Base-by-base conservation (phyloP, 1,139 yeast genomes). In the Geotrichum cucujoidarum region DNA sequence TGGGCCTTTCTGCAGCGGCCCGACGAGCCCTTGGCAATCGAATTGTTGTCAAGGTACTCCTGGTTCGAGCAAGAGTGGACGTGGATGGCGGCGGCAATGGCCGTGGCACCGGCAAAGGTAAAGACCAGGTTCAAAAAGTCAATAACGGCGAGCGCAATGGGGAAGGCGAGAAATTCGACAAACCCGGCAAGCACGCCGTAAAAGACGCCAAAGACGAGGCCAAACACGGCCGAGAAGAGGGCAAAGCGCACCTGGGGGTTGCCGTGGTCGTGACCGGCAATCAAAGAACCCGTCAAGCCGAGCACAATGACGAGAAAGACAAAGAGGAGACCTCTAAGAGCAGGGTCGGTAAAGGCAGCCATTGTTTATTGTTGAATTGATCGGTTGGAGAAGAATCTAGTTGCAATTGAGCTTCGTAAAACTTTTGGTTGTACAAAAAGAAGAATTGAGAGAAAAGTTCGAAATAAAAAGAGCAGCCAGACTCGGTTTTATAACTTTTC, bases 1-100 rank as follows among this genome's bases (percentile, higher is more conserved):
- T 92, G 97, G 52, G 95, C 92, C 74, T 86, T 82, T 77, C 97
- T 87, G 76, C 98, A 92, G 76, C 97, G 81, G 60, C 78, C 83
- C 25, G 71, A 59, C 40, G 82, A 75, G 57, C 95, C 95, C 73
- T 87, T 90, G 56, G 83, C 69, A 58, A 89, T 77, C 55, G 69
- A 71, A 76, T 90, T 88, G 59, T 58, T 40, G 59, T 80, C 73
- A 57, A 88, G 55, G 76, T 87, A 89, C 49, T 50, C 57, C 54
- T 73, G 58, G 79, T 88, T 85, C 59, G 71, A 52, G 76, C 98
- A 92, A 42, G 95, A 83, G 77, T 89, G 96, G 55, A 75, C 77
- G 69, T 88, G 79, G 66, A 85, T 81, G 61, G 82, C 94, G 56
- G 89, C 95, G 50, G 97, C 97, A 67, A 92, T 73, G 47, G 96